Percentiles rank a stretch among this genome's conserved stretches.
Evolutionary conservation across 106 monocot species (phyloP).

Genomic region (Chionographis japonica): DNA sequence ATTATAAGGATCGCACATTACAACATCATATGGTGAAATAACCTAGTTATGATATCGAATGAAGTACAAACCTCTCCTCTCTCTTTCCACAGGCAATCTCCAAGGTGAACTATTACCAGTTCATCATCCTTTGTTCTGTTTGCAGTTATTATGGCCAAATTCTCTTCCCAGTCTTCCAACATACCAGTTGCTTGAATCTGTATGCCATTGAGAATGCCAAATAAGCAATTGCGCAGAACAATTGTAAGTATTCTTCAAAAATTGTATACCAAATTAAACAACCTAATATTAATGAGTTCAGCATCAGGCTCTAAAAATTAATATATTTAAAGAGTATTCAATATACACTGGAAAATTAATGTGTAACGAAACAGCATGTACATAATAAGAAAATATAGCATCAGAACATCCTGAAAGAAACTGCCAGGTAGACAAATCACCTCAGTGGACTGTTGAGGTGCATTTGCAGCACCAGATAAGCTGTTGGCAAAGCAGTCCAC

Average conservation of each 20-base stretch:
- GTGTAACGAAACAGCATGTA: background rate
- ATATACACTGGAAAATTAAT: too few species aligned
- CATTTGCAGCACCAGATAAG: constrained; percentile 25
- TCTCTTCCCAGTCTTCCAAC: constrained; percentile 96
- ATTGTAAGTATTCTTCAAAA: background rate
- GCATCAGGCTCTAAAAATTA: too few species aligned
- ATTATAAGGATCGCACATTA: background rate
- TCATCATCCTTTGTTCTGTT: constrained; percentile 96
- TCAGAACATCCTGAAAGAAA: background rate
- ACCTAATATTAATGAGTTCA: too few species aligned
- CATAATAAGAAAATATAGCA: background rate
- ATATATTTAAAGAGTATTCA: too few species aligned
- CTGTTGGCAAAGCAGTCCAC: constrained; percentile 16
- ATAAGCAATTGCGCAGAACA: background rate
- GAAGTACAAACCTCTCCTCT: constrained; percentile 67
- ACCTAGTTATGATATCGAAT: background rate
- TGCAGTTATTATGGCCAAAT: constrained; percentile 86
- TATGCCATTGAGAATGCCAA: constrained; percentile 12
- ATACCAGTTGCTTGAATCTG: constrained; percentile 56
- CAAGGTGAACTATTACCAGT: constrained; percentile 88
- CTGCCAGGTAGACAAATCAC: constrained; percentile 26
- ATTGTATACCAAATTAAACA: too few species aligned
- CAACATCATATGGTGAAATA: too few species aligned
- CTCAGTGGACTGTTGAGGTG: constrained; percentile 32
- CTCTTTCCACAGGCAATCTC: constrained; percentile 94